Conservation (phyloP, 2,329 filamentous ascomycete species). For the Teratosphaeria destructans region DNA sequence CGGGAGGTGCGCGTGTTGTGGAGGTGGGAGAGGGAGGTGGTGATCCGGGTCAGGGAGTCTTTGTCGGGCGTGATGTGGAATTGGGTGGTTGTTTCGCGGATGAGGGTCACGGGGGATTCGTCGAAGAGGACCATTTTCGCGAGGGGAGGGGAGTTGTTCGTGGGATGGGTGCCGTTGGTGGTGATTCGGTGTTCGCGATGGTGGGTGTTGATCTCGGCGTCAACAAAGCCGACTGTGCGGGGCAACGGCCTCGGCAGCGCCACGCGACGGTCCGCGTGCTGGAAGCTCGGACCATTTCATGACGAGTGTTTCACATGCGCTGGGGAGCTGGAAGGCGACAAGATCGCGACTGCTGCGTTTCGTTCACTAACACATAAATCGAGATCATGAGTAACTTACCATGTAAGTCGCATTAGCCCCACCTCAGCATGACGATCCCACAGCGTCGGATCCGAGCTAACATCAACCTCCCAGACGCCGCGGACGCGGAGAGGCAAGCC, state of each 20-base stretch:
- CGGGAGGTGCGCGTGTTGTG: slow-evolving; percentile 72
- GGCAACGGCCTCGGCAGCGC: not conserved
- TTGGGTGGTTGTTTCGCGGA: slow-evolving; percentile 82
- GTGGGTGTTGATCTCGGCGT: not conserved
- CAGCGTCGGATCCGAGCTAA: not conserved
- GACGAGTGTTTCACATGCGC: not conserved
- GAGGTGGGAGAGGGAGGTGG: slow-evolving; percentile 73
- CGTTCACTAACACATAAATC: slow-evolving; percentile 2
- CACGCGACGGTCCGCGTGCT: not conserved
- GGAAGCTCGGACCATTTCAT: not conserved
- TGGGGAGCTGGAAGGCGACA: slow-evolving; percentile 2
- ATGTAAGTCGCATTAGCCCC: slow-evolving; percentile 29
- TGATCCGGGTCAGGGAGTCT: slow-evolving; percentile 68
- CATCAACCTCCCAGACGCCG: slow-evolving; percentile 58
- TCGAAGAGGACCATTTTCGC: slow-evolving; percentile 71
- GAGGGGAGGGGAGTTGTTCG: too few relatives aligned
- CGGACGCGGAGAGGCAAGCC: slow-evolving; percentile 84
- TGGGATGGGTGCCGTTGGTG: not conserved
- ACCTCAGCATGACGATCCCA: slow-evolving; percentile 15
- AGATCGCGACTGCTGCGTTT: slow-evolving; percentile 1
- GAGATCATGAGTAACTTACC: slow-evolving; percentile 28
- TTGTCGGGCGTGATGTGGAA: slow-evolving; percentile 93
- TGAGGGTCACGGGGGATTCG: slow-evolving; percentile 82
- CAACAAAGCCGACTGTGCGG: not conserved
- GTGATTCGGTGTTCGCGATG: not conserved